Base-by-base conservation (phyloP, 805 yeast genomes). In the Isabelozyma rhagii region DNA sequence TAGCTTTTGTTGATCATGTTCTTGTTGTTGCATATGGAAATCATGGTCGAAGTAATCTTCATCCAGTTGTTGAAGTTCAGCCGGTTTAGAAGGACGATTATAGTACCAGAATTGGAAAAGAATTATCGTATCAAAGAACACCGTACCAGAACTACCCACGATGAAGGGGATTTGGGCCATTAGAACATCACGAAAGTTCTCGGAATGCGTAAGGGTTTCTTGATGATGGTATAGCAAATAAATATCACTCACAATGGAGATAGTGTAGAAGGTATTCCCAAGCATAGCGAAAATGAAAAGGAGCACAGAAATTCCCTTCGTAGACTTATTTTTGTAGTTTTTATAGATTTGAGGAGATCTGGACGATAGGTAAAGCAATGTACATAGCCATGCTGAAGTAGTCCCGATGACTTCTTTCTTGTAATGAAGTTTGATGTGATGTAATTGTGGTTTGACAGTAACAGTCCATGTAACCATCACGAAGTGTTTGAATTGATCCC, bases 91-190 rank as follows among this genome's bases (percentile, higher is more conserved):
- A 51, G 41, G 41, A 48, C 17, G 42, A 31, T 31, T 31, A 15
- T 43, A 61, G 31, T 52, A 48, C 69, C 68, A 64, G 50, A 60
- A 68, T 55, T 73, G 78, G 43, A 63, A 55, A 36, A 73, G 55
- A 27, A 73, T 63, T 14, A 67, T 53, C 17, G 52, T 45, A 54
- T 72, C 78, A 65, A 92, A 90, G 3, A 83, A 55, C 15, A 91
- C 78, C 0, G 97, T 91, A 7, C 97, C 97, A 0, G 89, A 79
- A 55, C 94, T 84, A 1, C 97, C 97, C 25, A 90, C 60, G 31
- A 93, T 75, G 61, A 85, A 92, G 0, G 97, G 97, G 47, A 89
- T 63, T 59, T 91, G 96, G 44, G 81, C 83, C 55, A 71, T 55
- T 27, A 90, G 66, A 60, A 87, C 92, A 7, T 55, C 68, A 48